Percentiles rank a stretch among this genome's conserved stretches.
Evolutionary conservation across 768 basidiomycete species (phyloP).

Genomic region (Neoboletus magnificus): DNA sequence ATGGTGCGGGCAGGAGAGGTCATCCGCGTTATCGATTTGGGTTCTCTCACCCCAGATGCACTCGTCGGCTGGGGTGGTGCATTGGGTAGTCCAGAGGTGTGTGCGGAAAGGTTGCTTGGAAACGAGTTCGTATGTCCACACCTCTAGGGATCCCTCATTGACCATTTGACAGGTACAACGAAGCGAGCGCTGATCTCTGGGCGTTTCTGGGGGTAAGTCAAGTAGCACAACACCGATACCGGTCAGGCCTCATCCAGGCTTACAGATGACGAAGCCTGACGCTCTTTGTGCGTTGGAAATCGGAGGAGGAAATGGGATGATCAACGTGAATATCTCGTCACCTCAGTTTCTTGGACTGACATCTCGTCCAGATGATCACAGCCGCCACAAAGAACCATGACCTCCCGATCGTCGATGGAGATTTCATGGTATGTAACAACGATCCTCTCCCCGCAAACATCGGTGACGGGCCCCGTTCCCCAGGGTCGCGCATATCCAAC

Average conservation of each 20-base stretch:
- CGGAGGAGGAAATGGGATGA: slow-evolving; percentile 46
- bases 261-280: slow-evolving; percentile 31
- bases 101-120: slow-evolving; percentile 36
- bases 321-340: slow-evolving; percentile 29
- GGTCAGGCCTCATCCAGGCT: not conserved
- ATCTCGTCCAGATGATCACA: slow-evolving; percentile 31
- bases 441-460: not conserved
- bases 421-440: slow-evolving; percentile 37
- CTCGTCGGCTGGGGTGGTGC: slow-evolving; percentile 39
- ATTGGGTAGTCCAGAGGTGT: slow-evolving; percentile 43
- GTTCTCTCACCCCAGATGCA: slow-evolving; percentile 41
- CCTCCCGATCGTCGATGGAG: slow-evolving; percentile 42
- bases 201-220: slow-evolving; percentile 24
- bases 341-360: slow-evolving; percentile 6
- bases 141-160: not conserved
- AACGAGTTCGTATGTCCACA: slow-evolving; percentile 30
- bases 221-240: not conserved
- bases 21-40: slow-evolving; percentile 45
- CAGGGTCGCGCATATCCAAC: slow-evolving; percentile 38
- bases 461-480: slow-evolving; percentile 1
- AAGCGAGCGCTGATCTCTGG: slow-evolving; percentile 32
- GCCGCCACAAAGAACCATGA: slow-evolving; percentile 35
- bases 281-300: slow-evolving; percentile 40
- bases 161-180: slow-evolving; percentile 28
- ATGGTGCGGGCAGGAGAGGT: slow-evolving; percentile 47